Evolutionary conservation across 257 asterid genomes (phyloP), one percentile per base, ranked within the genome.

Genomic region (Solanum pimpinellifolium): DNA sequence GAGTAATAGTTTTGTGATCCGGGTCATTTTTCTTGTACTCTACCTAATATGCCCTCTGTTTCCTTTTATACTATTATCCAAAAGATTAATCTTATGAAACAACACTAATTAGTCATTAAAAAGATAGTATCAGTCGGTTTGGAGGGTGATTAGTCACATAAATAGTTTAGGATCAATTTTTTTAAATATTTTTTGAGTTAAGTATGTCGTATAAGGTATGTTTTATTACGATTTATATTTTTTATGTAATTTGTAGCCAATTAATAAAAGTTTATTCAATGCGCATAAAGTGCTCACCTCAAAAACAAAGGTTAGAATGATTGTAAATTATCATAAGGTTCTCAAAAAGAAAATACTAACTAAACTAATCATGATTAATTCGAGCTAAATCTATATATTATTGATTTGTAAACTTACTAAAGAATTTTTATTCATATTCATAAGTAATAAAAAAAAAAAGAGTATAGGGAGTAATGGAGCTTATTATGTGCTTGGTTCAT

Each of bases 211-310:
- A 56, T 56, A 7, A 4, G 1, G 1, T 56, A 18, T 18, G 7
- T 3, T 20, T 4, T 20, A 20, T 10, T 20, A 0, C 1, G n/a
- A 0, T 56, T 56, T 56, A 56, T 0, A 18, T 56, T 18, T 18
- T 0, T 0, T 18, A 20, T 56, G n/a, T 56, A 11, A 0, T 56
- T 56, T 56, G 65, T 4, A 18, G 5, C 0, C 2, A 18, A 56
- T 56, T 56, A 56, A 2, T 52, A 2, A 52, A 7, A 0, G 2
- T 56, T 56, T 56, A 56, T 7, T 4, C 5, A 56, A 56, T 20
- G 65, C 0, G 4, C 11, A 56, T 56, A 56, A 56, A 56, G 1
- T 56, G 11, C 0, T 56, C 25, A 20, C 0, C 1, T 20, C 0
- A 56, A 20, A 20, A 4, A 56, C 4, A 56, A 0, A 56, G 0